These are phyloP conservation scores for Aureobasidium sp. DNA, from an alignment of 2,329 filamentous ascomycete genomes.

Conservation along the genomic window DNA sequence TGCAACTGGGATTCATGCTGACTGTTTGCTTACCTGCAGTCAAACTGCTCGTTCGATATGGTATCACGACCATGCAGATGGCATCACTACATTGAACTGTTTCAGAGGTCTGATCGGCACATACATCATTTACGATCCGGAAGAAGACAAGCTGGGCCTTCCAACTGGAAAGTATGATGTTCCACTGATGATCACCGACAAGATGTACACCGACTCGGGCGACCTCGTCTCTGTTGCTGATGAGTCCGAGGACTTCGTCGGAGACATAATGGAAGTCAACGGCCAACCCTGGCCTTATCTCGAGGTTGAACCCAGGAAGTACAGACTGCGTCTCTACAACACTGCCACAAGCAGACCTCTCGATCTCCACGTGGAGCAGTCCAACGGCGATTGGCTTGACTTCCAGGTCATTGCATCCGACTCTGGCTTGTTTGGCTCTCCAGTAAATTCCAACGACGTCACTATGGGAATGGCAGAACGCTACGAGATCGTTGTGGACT, in stretches of 20 bases:
- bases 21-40: not conserved
- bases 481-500: constrained; percentile 51
- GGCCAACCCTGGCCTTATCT: constrained; percentile 51
- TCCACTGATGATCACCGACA: constrained; percentile 42
- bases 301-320: constrained; percentile 51
- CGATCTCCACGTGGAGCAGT: constrained; percentile 38
- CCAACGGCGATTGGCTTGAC: constrained; percentile 29
- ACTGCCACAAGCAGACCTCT: constrained; percentile 41
- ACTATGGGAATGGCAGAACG: constrained; percentile 48
- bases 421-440: constrained; percentile 41
- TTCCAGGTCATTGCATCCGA: constrained; percentile 50
- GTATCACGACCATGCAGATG: constrained; percentile 37
- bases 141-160: constrained; percentile 38
- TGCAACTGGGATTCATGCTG: not conserved
- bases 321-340: constrained; percentile 48
- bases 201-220: constrained; percentile 45
- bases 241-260: constrained; percentile 39
- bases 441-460: constrained; percentile 36
- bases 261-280: constrained; percentile 51
- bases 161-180: constrained; percentile 47
- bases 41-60: not conserved
- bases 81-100: constrained; percentile 44
- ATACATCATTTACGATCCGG: constrained; percentile 45
- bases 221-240: constrained; percentile 40
- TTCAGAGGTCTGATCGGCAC: constrained; percentile 49